Evolutionary conservation across 1,139 yeast genomes (phyloP).

Genomic region (Chernovozyma sophiae-reginae): DNA sequence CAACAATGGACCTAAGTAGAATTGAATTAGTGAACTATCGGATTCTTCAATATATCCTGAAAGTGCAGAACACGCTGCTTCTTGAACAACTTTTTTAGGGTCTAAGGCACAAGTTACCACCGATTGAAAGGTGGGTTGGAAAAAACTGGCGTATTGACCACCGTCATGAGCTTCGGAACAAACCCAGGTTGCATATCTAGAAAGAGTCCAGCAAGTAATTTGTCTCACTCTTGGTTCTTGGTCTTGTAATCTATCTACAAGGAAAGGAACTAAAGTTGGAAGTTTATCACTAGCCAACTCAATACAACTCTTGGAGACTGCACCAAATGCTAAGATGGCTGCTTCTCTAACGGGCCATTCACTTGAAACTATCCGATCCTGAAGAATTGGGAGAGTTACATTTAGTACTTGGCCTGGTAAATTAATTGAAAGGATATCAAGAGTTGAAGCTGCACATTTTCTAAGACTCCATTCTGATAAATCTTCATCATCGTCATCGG

Average conservation of each 20-base stretch:
- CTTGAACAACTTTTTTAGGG: constrained; percentile 86
- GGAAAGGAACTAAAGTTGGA: constrained; percentile 78
- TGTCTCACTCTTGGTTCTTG: constrained; percentile 82
- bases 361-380: constrained; percentile 60
- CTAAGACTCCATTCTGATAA: constrained; percentile 84
- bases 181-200: constrained; percentile 83
- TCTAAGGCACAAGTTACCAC: constrained; percentile 74
- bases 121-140: constrained; percentile 74
- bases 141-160: constrained; percentile 61
- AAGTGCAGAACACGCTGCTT: constrained; percentile 86
- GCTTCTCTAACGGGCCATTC: constrained; percentile 93
- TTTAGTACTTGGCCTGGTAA: constrained; percentile 66
- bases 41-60: constrained; percentile 79
- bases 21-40: constrained; percentile 58
- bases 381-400: constrained; percentile 69
- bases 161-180: constrained; percentile 59
- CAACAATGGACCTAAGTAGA: constrained; percentile 50
- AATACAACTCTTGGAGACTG: constrained; percentile 85
- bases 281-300: constrained; percentile 67
- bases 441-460: constrained; percentile 90
- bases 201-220: constrained; percentile 92
- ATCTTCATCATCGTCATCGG: constrained; percentile 58
- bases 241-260: constrained; percentile 76
- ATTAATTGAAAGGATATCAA: constrained; percentile 72
- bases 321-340: constrained; percentile 91